These are phyloP conservation scores for Ophiosphaerella korrae DNA, from an alignment of 2,329 filamentous ascomycete genomes.

Conservation along the genomic window DNA sequence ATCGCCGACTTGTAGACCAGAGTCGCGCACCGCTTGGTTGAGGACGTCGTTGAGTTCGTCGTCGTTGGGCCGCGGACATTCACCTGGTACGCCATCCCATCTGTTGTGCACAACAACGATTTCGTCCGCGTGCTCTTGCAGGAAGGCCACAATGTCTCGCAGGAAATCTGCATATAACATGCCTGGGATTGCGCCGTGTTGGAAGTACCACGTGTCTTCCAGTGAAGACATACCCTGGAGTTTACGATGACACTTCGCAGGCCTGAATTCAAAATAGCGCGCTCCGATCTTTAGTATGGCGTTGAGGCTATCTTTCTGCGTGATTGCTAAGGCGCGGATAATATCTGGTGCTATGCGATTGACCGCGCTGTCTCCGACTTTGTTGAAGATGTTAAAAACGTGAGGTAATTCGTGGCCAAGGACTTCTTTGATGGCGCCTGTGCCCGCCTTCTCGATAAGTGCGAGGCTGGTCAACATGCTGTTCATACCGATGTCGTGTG, in stretches of 20 bases:
- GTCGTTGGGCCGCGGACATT: conserved; percentile 51
- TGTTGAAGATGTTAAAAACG: conserved; percentile 34
- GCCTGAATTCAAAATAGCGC: conserved; percentile 60
- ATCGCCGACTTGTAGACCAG: conserved; percentile 24
- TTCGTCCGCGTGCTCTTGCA: conserved; percentile 50
- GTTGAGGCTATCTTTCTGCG: conserved; percentile 56
- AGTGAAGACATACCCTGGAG: conserved; percentile 46
- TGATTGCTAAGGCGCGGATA: conserved; percentile 56
- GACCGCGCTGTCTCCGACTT: conserved; percentile 32
- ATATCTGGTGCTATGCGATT: conserved; percentile 48
- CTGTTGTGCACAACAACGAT: conserved; percentile 58
- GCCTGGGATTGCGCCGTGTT: conserved; percentile 58
- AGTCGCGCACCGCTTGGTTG: conserved; percentile 34
- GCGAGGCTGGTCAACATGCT: conserved; percentile 52
- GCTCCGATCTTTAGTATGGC: conserved; percentile 55
- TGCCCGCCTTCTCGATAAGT: conserved; percentile 47
- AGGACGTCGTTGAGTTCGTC: conserved; percentile 50
- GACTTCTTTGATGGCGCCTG: conserved; percentile 38
- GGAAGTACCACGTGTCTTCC: conserved; percentile 57
- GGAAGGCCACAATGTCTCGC: conserved; percentile 49
- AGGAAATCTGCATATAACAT: conserved; percentile 56
- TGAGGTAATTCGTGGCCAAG: conserved; percentile 31
- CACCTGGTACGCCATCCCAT: conserved; percentile 57
- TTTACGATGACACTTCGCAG: conserved; percentile 53
- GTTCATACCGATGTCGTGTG: conserved; percentile 60